These are phyloP conservation scores for Tetradesmus obliquus DNA, from an alignment of 139 green algal species.

Conservation along the genomic window DNA sequence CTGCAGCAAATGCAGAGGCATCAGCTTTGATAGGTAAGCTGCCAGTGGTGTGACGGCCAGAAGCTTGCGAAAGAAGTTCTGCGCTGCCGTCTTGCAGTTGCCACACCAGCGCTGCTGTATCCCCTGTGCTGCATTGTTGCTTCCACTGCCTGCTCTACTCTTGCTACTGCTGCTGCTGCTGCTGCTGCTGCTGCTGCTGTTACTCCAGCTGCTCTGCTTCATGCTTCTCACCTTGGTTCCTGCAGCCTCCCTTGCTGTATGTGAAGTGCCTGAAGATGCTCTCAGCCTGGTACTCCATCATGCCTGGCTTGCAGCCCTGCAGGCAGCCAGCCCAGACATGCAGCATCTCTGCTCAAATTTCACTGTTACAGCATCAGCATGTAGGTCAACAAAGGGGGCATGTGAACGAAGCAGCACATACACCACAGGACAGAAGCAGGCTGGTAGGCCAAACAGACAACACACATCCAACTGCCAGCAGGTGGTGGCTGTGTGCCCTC, in stretches of 20 bases:
- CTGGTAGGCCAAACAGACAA: not conserved
- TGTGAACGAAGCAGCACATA: too few relatives aligned
- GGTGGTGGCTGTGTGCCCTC: not conserved
- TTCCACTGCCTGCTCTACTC: too few relatives aligned
- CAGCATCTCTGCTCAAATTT: not conserved
- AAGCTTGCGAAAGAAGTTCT: too few relatives aligned
- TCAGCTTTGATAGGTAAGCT: too few relatives aligned
- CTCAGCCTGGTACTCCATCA: slow-evolving; percentile 87
- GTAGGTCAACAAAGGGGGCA: too few relatives aligned
- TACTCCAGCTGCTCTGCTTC: not conserved
- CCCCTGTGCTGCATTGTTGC: too few relatives aligned
- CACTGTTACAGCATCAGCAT: not conserved
- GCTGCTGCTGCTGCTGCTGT: not conserved
- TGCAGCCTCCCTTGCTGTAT: slow-evolving; percentile 64
- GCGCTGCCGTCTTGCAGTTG: too few relatives aligned
- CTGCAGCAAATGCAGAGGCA: too few relatives aligned
- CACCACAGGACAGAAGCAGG: too few relatives aligned
- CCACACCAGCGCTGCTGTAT: too few relatives aligned
- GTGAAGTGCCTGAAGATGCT: slow-evolving; percentile 75
- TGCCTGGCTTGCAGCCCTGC: slow-evolving; percentile 52
- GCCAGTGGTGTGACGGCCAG: too few relatives aligned
- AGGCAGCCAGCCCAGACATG: not conserved
- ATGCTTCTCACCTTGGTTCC: slow-evolving; percentile 27
- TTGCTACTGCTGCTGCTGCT: too few relatives aligned
- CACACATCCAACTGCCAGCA: not conserved